A percentile compares a stretch with the other conserved stretches of the same genome.
These are phyloP conservation scores for Diophrys sp. DNA, from an alignment of 73 alveolate species.

Conservation along the genomic window DNA sequence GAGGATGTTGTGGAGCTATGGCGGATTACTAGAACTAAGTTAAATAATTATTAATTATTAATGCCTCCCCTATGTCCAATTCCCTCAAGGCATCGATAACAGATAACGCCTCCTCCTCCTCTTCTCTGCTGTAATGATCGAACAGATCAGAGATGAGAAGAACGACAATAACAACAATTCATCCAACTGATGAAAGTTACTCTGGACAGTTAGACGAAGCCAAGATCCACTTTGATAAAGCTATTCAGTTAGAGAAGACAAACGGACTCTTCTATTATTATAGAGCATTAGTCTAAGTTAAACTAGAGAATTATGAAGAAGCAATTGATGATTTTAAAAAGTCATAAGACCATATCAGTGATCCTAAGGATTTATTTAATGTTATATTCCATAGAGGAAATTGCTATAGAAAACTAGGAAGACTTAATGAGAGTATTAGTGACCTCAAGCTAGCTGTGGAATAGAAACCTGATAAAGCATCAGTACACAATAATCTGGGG, in stretches of 20 bases:
- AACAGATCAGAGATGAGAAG: background rate
- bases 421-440: slow-evolving; percentile 65
- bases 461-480: slow-evolving; percentile 69
- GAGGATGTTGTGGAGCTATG: background rate
- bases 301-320: slow-evolving; percentile 63
- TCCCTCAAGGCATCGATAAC: background rate
- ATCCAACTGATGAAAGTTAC: too few relatives aligned
- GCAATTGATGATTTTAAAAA: slow-evolving; percentile 83
- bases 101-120: background rate
- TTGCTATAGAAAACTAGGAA: slow-evolving; percentile 68
- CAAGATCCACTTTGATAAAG: slow-evolving; percentile 66
- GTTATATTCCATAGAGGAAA: slow-evolving; percentile 77
- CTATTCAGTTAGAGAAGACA: slow-evolving; percentile 59
- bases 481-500: slow-evolving; percentile 85
- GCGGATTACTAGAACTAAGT: background rate
- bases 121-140: background rate
- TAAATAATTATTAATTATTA: too few relatives aligned
- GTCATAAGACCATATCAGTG: background rate
- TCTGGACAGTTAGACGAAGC: slow-evolving; percentile 75
- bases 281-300: slow-evolving; percentile 77
- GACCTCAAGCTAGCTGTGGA: slow-evolving; percentile 79
- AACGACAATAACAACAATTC: too few relatives aligned
- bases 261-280: slow-evolving; percentile 68
- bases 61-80: too few relatives aligned
- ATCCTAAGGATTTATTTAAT: slow-evolving; percentile 28